Evolutionary conservation across 2,329 filamentous ascomycete species (phyloP), one percentile per base, ranked within the genome.

Genomic region (Xylaria polymorpha): DNA sequence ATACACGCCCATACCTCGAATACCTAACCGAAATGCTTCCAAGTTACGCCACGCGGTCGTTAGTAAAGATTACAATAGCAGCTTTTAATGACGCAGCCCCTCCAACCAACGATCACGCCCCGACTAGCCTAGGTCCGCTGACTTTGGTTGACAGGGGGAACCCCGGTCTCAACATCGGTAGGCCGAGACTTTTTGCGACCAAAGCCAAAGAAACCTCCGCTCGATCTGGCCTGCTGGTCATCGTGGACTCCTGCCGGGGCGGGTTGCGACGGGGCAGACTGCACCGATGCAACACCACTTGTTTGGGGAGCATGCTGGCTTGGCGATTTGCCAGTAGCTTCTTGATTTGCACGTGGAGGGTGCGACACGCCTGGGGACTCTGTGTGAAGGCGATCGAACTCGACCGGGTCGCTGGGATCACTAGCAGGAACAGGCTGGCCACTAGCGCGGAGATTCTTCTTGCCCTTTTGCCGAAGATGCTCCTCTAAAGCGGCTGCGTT

Each of bases 401-500:
- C 82, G 63, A 83, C 81, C 9, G 86, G 82, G 66, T 87, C 83
- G 74, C 84, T 87, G 15, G 86, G 85, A 72, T 88, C 86, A 62
- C 83, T 70, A 3, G 81, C 78, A 5, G 85, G 85, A 39, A 86
- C 63, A 12, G 84, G 81, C 35, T 82, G 77, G 22, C 85, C 86
- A 59, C 80, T 83, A 57, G 81, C 77, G 48, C 82, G 81, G 12
- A 89, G 77, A 56, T 85, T 85, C 71, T 86, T 86, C 75, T 87
- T 87, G 68, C 92, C 92, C 77, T 91, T 89, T 72, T 90, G 84
- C 53, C 92, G 87, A 63, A 96, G 84, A 73, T 91, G 85, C 56
- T 88, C 82, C 77, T 93, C 91, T 18, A 93, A 83, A 1, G 93
- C 79, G 43, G 91, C 86, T 5, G 92, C 89, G 74, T 95, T 96